Evolutionary conservation across 2,329 filamentous ascomycete genomes (phyloP).

Genomic region (Neofusicoccum parvum): DNA sequence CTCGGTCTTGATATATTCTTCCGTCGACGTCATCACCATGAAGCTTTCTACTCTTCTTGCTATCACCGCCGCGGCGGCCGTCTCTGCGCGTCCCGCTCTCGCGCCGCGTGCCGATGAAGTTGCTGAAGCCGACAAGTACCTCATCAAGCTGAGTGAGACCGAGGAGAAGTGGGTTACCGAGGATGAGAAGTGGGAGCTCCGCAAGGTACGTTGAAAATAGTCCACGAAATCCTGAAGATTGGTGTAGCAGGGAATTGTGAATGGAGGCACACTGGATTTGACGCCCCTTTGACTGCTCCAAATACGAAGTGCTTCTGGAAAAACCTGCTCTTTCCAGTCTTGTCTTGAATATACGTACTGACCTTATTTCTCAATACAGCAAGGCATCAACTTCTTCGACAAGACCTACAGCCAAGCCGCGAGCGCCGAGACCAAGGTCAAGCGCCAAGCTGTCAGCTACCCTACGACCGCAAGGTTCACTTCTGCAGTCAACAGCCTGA

Average conservation of each 20-base stretch:
- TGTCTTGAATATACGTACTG: too few relatives aligned
- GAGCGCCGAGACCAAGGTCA: not conserved
- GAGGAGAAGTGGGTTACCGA: constrained; percentile 17
- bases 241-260: too few relatives aligned
- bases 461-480: not conserved
- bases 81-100: constrained; percentile 6
- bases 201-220: not conserved
- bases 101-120: constrained; percentile 3
- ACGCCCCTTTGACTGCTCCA: too few relatives aligned
- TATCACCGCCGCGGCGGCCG: constrained; percentile 1
- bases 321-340: too few relatives aligned
- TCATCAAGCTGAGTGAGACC: constrained; percentile 9
- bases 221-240: too few relatives aligned
- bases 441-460: constrained; percentile 11
- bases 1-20: not conserved
- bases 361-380: not conserved
- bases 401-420: not conserved
- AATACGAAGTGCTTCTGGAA: too few relatives aligned
- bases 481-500: constrained; percentile 1
- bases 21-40: not conserved
- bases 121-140: constrained; percentile 3
- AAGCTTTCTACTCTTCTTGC: constrained; percentile 14
- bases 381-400: constrained; percentile 10
- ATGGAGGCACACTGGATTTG: too few relatives aligned
- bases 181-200: constrained; percentile 11